Base-by-base conservation (phyloP, 352 stramenopile genomes). In the Hyaloperonospora brassicae region DNA sequence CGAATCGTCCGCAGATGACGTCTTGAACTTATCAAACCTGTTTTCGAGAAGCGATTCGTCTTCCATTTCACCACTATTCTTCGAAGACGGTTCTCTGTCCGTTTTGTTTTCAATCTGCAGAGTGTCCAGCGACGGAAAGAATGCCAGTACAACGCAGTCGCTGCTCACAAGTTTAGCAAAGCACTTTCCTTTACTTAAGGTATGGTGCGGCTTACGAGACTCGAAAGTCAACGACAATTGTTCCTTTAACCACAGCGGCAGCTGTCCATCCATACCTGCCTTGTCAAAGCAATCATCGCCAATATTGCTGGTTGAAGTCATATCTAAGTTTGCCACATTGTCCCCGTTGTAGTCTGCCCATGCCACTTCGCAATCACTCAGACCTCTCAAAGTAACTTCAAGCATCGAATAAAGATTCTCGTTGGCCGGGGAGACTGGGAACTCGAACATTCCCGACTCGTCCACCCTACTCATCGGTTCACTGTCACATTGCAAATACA, bases 391-490 rank as follows among this genome's bases (percentile, higher is more conserved):
- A 31, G 82, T 92, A 17, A 83, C 68, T 50, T 92, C 76, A 12
- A 93, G 53, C 82, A 95, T 93, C n/a, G 77, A 90, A 64, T 92
- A 92, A 9, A 95, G 52, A 57, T 93, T 81, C 2, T 81, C 55
- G 34, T 95, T 95, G 4, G 84, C 77, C 38, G 77, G 58, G 8
- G 82, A 89, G 9, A 87, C 53, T 38, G 51, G 47, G 45, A 45
- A 50, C 30, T 53, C 9, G 9, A 55, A 45, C 13, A 21, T 39
- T 0, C 42, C 50, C 13, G 34, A 40, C 11, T 51, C 57, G 11
- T 64, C 44, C 2, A 55, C 12, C 34, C 43, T 39, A 6, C 27
- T 54, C 9, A 36, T 12, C 55, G 44, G 49, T 12, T 58, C 34
- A 17, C 52, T 58, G 5, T 55, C 63, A 51, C 62, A 67, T 47